These are phyloP conservation scores for Phytophthora pseudosyringae DNA, from an alignment of 352 stramenopile species.

Conservation along the genomic window DNA sequence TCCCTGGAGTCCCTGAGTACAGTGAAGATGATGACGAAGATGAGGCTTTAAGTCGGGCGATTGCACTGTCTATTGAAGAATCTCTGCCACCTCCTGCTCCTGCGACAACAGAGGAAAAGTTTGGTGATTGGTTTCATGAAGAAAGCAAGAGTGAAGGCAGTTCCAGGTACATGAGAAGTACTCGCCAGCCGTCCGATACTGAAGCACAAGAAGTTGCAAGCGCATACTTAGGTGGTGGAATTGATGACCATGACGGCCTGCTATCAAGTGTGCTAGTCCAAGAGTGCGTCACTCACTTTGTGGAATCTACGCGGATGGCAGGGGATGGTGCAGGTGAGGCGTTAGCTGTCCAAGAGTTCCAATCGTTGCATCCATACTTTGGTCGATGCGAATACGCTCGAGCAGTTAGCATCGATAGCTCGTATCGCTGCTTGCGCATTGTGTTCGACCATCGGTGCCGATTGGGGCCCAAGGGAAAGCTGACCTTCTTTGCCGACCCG, in stretches of 20 bases:
- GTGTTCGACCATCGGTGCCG: conserved; percentile 85
- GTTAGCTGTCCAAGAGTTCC: conserved; percentile 55
- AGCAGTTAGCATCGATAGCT: conserved; percentile 54
- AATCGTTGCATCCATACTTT: conserved; percentile 89
- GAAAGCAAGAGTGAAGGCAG: conserved; percentile 49
- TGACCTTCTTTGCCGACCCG: conserved; percentile 76
- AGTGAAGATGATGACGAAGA: conserved; percentile 30
- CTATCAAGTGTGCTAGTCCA: conserved; percentile 82
- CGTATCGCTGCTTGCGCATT: conserved; percentile 70
- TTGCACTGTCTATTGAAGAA: conserved; percentile 56
- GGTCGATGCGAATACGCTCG: conserved; percentile 82
- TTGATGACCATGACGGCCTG: conserved; percentile 65
- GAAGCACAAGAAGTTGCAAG: conserved; percentile 69
- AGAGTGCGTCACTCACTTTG: conserved; percentile 87
- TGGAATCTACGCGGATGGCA: conserved; percentile 79
- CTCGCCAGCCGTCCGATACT: conserved; percentile 61
- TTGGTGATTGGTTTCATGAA: conserved; percentile 17
- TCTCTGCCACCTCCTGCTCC: conserved; percentile 2
- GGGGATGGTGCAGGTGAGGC: conserved; percentile 47
- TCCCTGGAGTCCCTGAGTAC: conserved; percentile 13
- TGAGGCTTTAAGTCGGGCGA: conserved; percentile 45
- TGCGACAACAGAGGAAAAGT: neutral
- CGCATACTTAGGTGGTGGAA: conserved; percentile 48
- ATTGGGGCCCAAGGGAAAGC: conserved; percentile 69
- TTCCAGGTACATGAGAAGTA: conserved; percentile 11